phyloP scores from a whole-genome alignment of 2,329 filamentous ascomycete genomes.

The Penicillium hesseltinei region DNA sequence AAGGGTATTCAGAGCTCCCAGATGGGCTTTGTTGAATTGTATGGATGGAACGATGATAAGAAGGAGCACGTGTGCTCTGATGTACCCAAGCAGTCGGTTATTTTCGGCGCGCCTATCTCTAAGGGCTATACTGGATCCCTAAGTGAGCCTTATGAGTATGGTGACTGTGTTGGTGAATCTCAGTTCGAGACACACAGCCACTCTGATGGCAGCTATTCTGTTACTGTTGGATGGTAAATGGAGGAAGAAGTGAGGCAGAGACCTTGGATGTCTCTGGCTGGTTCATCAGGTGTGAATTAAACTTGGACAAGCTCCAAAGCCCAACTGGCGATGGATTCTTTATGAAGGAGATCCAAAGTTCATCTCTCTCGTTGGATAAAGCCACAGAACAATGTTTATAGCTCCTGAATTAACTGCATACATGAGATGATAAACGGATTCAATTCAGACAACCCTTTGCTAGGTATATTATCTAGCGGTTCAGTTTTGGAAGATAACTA shows the following conservation, averaged over 20 bases:
- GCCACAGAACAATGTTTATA: neutral
- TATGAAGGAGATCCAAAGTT: neutral
- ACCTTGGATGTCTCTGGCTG: neutral
- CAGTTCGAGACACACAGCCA: constrained; percentile 15
- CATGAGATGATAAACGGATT: neutral
- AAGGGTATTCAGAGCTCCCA: no score
- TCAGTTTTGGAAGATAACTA: neutral
- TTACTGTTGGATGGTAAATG: neutral
- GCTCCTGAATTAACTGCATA: neutral
- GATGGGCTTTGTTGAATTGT: no score
- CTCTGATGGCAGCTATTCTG: neutral
- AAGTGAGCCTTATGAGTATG: no score
- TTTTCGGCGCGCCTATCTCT: no score
- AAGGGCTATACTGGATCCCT: no score
- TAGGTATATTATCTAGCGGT: no score
- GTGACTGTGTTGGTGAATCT: constrained; percentile 7
- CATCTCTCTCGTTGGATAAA: neutral
- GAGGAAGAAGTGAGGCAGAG: neutral
- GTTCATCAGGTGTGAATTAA: no score
- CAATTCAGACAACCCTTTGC: neutral
- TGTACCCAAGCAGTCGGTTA: no score
- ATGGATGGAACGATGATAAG: no score
- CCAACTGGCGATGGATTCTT: neutral
- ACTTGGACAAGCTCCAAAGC: neutral
- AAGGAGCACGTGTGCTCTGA: no score